Conservation (phyloP, 208 protist genomes). For the Leishmania mexicana region DNA sequence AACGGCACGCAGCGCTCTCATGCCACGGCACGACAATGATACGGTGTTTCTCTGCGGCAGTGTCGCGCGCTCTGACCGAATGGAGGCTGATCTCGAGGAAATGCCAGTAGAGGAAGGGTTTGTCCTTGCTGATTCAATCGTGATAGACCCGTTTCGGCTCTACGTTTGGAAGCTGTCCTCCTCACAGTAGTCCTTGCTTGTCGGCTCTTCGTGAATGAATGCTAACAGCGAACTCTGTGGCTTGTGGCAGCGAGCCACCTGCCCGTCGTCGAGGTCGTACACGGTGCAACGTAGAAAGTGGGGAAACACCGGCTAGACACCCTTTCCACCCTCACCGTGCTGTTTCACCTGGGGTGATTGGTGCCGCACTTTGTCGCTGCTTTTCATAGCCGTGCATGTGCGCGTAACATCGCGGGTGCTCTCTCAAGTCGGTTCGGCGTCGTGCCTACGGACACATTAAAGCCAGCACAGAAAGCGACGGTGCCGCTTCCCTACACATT, state of each 20-base stretch:
- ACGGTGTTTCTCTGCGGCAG: conserved; percentile 46
- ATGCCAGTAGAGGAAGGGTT: conserved; percentile 38
- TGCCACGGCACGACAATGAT: background rate
- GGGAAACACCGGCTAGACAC: background rate
- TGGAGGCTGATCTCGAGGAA: conserved; percentile 55
- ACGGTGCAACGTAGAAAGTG: background rate
- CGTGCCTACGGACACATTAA: no score
- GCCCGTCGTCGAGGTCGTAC: background rate
- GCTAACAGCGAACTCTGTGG: background rate
- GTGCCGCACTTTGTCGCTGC: background rate
- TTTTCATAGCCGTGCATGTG: background rate
- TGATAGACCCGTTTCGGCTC: conserved; percentile 31
- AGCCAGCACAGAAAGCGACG: background rate
- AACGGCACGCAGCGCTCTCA: conserved; percentile 36
- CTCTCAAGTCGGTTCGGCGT: background rate
- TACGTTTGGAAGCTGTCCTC: conserved; percentile 30
- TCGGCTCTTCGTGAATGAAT: background rate
- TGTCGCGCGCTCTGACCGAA: conserved; percentile 54
- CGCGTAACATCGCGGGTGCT: background rate
- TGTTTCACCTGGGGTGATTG: background rate
- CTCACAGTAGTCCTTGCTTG: background rate
- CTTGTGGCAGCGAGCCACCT: background rate
- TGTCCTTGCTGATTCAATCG: conserved; percentile 15
- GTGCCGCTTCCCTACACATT: background rate
- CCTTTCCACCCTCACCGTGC: background rate